Evolutionary conservation across 495 filamentous ascomycete genomes (phyloP).

Genomic region (Neurospora sp.): DNA sequence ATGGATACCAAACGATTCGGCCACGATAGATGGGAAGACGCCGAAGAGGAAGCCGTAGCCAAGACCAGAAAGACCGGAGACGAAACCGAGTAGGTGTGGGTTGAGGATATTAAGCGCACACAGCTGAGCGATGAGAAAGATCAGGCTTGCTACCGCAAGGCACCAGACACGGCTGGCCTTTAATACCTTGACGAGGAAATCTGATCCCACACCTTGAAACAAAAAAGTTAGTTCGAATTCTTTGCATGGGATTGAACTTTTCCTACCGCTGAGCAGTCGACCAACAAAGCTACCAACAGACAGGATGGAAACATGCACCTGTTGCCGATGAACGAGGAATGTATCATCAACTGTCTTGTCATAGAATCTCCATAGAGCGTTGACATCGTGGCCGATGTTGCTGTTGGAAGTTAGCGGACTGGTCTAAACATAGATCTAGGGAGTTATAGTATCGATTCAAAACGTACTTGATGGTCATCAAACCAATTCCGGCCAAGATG

Average conservation of each 20-base stretch:
- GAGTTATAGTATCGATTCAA: neutral
- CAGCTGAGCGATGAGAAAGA: constrained; percentile 77
- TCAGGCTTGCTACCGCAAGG: constrained; percentile 59
- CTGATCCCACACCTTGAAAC: constrained; percentile 70
- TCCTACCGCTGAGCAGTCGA: constrained; percentile 61
- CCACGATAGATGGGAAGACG: constrained; percentile 83
- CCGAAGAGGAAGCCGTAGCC: constrained; percentile 94
- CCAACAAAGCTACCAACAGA: constrained; percentile 79
- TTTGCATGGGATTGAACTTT: neutral
- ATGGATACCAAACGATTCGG: constrained; percentile 81
- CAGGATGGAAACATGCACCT: constrained; percentile 87
- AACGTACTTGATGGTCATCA: constrained; percentile 98
- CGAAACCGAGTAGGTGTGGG: constrained; percentile 64
- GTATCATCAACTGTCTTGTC: constrained; percentile 60
- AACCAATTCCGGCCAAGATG: constrained; percentile 78
- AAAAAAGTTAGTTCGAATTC: neutral
- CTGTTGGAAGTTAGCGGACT: constrained; percentile 41
- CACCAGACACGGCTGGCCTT: constrained; percentile 83
- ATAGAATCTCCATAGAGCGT: constrained; percentile 68
- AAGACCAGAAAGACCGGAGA: constrained; percentile 77
- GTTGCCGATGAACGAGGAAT: constrained; percentile 74
- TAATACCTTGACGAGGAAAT: constrained; percentile 72
- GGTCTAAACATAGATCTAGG: neutral
- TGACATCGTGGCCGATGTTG: constrained; percentile 92
- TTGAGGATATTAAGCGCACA: constrained; percentile 70